Evolutionary conservation across 2,329 filamentous ascomycete genomes (phyloP).

Genomic region (Pseudogymnoascus sp.): DNA sequence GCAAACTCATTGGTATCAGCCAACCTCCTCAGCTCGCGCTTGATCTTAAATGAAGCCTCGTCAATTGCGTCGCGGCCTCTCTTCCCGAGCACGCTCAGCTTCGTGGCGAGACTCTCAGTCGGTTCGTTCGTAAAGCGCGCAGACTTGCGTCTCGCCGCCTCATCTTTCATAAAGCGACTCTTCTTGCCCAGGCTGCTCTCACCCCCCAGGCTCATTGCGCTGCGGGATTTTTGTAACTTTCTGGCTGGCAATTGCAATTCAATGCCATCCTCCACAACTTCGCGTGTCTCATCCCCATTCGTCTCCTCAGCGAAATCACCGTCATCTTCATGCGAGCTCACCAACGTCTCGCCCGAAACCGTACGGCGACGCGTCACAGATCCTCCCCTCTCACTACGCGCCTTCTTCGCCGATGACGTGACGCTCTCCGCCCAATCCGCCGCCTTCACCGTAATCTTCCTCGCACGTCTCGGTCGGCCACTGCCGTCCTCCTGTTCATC

Average conservation of each 20-base stretch:
- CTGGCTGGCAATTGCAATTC: slow-evolving; percentile 40
- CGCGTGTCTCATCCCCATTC: slow-evolving; percentile 24
- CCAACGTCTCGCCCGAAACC: slow-evolving; percentile 35
- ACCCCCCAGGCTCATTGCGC: slow-evolving; percentile 16
- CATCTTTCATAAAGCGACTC: slow-evolving; percentile 21
- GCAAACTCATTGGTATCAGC: slow-evolving; percentile 57
- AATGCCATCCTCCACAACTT: slow-evolving; percentile 33
- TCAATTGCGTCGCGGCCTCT: slow-evolving; percentile 49
- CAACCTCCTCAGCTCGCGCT: slow-evolving; percentile 53
- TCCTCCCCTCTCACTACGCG: slow-evolving; percentile 1
- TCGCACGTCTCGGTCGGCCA: slow-evolving; percentile 18
- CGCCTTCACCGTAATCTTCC: slow-evolving; percentile 45
- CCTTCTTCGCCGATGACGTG: slow-evolving; percentile 2
- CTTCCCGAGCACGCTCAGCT: slow-evolving; percentile 52
- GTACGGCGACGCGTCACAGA: slow-evolving; percentile 36
- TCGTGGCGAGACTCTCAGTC: slow-evolving; percentile 39
- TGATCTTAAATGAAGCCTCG: slow-evolving; percentile 39
- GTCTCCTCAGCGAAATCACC: slow-evolving; percentile 22
- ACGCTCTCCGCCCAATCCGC: background rate
- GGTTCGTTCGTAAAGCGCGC: slow-evolving; percentile 37
- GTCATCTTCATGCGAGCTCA: slow-evolving; percentile 25
- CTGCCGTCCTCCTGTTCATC: background rate
- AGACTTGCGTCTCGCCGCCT: slow-evolving; percentile 32
- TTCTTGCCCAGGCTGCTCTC: slow-evolving; percentile 21
- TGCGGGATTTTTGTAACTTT: slow-evolving; percentile 31